Percentiles rank a stretch among this genome's conserved stretches.
Conservation (phyloP, 148 eudicot species). For the Limonium bicolor region DNA sequence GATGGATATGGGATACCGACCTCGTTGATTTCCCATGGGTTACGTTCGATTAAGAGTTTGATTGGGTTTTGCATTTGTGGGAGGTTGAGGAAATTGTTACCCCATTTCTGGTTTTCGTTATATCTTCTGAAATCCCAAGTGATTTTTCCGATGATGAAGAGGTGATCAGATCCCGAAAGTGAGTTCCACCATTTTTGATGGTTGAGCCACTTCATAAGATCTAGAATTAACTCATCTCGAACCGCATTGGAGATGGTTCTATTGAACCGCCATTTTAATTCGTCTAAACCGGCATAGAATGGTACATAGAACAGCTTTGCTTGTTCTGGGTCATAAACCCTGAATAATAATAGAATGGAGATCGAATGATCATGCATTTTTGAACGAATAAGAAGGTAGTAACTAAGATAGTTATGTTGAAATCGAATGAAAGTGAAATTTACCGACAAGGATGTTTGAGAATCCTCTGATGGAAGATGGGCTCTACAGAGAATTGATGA, state of each 20-base stretch:
- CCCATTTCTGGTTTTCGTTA: constrained; percentile 24
- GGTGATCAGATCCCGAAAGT: constrained; percentile 52
- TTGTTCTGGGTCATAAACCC: constrained; percentile 36
- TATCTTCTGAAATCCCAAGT: constrained; percentile 83
- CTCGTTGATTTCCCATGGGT: constrained; percentile 66
- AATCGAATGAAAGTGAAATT: too few relatives aligned
- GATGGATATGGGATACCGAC: constrained; percentile 78
- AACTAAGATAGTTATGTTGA: too few relatives aligned
- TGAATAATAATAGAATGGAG: too few relatives aligned
- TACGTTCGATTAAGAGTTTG: constrained; percentile 63
- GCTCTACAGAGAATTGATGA: constrained; percentile 62
- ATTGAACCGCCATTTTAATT: constrained; percentile 66
- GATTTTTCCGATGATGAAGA: constrained; percentile 59
- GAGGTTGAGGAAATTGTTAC: constrained; percentile 33
- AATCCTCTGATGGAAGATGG: constrained; percentile 47
- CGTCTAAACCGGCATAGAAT: constrained; percentile 58
- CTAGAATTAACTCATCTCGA: constrained; percentile 35
- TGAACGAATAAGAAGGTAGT: too few relatives aligned
- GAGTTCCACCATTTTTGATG: constrained; percentile 29
- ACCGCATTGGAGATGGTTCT: constrained; percentile 26
- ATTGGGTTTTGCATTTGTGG: constrained; percentile 46
- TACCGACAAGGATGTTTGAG: constrained; percentile 56
- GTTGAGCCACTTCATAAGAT: constrained; percentile 50
- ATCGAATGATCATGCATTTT: too few relatives aligned
- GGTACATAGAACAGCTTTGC: constrained; percentile 80